Evolutionary conservation across 2,329 filamentous ascomycete species (phyloP), one percentile per base, ranked within the genome.

Genomic region (Coniochaeta pulveracea): DNA sequence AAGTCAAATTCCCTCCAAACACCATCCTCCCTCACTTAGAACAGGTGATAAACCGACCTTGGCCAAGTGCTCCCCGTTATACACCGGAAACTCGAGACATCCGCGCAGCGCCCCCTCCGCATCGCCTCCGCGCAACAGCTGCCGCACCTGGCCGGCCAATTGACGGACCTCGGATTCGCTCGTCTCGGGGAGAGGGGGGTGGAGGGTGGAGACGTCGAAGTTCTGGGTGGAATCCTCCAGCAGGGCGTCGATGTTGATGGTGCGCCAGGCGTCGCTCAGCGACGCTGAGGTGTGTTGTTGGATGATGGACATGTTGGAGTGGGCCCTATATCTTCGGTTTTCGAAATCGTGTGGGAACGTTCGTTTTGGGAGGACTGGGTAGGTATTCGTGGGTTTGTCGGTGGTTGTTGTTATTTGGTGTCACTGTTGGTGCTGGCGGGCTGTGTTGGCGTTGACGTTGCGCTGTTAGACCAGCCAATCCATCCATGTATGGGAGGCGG

Each of bases 221-320:
- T 95, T 96, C 59, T 76, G 64, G 44, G 83, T 75, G 48, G 85
- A 91, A 59, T 96, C 88, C 38, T 88, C 85, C 57, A 91, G 83
- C 48, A 93, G 72, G 46, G 80, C 79, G 56, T 95, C 88, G 57
- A 95, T 81, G 70, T 95, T 85, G 69, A 95, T 91, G 45, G 85
- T 94, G 58, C 88, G 84, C 75, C 75, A 80, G 51, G 72, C 69
- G 46, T 80, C 75, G 57, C 62, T 62, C 35, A 80, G 65, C 45
- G 73, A 65, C 36, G 70, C 68, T 38, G 63, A 58, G 33, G 67
- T 72, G 58, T 76, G 69, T 54, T 79, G 72, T 53, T 77, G 75
- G 46, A 78, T 77, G 50, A 80, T 76, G 34, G 75, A 80, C 75
- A 80, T 79, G 31, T 35, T 46, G 31, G n/a, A n/a, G n/a, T n/a